phyloP scores from a whole-genome alignment of 73 alveolate species.

The Halteria grandinella region DNA sequence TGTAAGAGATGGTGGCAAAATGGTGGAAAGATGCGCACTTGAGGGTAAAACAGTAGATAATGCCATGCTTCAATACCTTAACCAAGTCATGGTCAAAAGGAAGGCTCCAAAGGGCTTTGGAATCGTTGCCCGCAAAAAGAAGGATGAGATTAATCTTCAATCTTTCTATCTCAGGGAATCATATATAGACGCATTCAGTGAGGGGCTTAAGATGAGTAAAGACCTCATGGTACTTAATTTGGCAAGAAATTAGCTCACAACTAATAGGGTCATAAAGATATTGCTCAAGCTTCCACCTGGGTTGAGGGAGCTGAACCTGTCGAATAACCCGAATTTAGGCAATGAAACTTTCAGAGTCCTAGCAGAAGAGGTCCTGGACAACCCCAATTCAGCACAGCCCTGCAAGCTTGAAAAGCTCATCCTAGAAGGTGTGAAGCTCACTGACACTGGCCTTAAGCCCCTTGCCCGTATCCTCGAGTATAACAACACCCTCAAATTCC shows the following conservation, averaged over 20 bases:
- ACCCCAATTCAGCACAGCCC: no score
- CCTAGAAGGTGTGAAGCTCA: conserved; percentile 42
- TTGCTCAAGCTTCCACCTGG: conserved; percentile 15
- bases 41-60: conserved; percentile 3
- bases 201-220: conserved; percentile 3
- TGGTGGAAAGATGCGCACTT: conserved; percentile 17
- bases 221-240: conserved; percentile 8
- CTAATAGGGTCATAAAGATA: conserved; percentile 10
- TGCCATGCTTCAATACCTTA: conserved; percentile 33
- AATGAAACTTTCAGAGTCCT: conserved; percentile 14
- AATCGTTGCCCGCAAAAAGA: conserved; percentile 41
- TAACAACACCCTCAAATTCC: background rate
- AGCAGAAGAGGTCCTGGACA: conserved; percentile 26
- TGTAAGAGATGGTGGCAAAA: no score
- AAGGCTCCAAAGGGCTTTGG: conserved; percentile 63
- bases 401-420: conserved; percentile 22
- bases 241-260: conserved; percentile 6
- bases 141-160: conserved; percentile 31
- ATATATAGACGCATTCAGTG: conserved; percentile 41
- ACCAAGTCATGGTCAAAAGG: conserved; percentile 10
- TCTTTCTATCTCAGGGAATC: conserved; percentile 33
- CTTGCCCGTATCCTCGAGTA: conserved; percentile 18
- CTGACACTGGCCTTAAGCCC: conserved; percentile 3
- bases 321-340: conserved; percentile 32
- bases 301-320: conserved; percentile 28